A percentile compares a stretch with the other conserved stretches of the same genome.
Conservation (phyloP, 305 asterid species). For the Solanum chacoense region DNA sequence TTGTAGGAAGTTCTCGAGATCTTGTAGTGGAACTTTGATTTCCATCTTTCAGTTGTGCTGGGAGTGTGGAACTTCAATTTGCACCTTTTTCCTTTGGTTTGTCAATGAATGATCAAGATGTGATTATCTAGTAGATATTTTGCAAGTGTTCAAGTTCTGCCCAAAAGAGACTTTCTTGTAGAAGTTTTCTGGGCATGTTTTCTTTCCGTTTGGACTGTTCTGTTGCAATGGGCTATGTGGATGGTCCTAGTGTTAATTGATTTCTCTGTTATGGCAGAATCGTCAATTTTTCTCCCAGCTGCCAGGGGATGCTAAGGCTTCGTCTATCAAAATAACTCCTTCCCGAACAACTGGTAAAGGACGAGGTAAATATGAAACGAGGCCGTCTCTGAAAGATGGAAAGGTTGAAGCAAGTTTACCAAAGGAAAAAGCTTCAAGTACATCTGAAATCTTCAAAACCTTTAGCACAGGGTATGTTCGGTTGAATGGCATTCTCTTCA, state of each 20-base stretch:
- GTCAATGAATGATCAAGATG: background rate
- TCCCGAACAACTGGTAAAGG: slow-evolving; percentile 26
- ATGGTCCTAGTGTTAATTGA: background rate
- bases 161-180: background rate
- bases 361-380: slow-evolving; percentile 47
- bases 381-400: slow-evolving; percentile 38
- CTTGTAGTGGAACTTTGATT: background rate
- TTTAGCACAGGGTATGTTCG: slow-evolving; percentile 65
- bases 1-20: background rate
- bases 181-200: background rate
- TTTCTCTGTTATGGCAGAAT: slow-evolving; percentile 39
- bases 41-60: background rate
- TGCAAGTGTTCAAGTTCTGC: background rate
- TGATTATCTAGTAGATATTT: background rate
- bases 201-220: background rate
- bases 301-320: slow-evolving; percentile 23
- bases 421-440: slow-evolving; percentile 34
- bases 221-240: background rate
- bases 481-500: slow-evolving; percentile 78
- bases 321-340: slow-evolving; percentile 9
- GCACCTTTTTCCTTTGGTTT: background rate
- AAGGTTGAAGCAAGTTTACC: slow-evolving; percentile 30
- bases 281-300: slow-evolving; percentile 59
- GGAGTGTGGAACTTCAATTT: background rate
- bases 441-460: slow-evolving; percentile 36